Percentiles rank a stretch among this genome's conserved stretches.
Conservation (phyloP, 441 rosid genomes). For the Omphalea diandra region DNA sequence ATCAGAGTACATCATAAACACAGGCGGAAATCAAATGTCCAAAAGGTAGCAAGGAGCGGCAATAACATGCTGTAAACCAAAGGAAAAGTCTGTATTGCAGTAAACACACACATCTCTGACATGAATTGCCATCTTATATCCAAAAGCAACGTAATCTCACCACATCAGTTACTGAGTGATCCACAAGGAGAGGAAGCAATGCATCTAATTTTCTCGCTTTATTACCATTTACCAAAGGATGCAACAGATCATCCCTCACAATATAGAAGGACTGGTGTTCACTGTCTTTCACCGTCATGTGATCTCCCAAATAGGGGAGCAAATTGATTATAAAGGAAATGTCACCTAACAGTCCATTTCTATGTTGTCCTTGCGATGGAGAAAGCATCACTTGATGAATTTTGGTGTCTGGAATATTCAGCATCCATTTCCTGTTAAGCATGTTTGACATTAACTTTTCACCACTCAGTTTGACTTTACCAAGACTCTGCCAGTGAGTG, state of each 20-base stretch:
- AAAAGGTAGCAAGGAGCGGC: neutral
- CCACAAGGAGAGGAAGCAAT: conserved; percentile 61
- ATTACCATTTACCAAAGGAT: conserved; percentile 89
- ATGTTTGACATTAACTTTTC: conserved; percentile 41
- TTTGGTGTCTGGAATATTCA: conserved; percentile 49
- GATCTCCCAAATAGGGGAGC: conserved; percentile 44
- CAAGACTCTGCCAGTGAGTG: conserved; percentile 31
- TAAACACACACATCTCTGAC: conserved; percentile 9
- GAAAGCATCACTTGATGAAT: conserved; percentile 52
- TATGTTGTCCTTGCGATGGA: conserved; percentile 20
- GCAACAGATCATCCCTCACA: conserved; percentile 86
- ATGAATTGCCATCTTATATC: neutral
- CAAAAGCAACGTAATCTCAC: conserved; percentile 43
- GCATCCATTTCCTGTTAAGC: conserved; percentile 70
- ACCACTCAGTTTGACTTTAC: conserved; percentile 29
- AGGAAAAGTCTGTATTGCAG: neutral
- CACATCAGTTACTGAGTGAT: conserved; percentile 72
- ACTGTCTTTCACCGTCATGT: conserved; percentile 27
- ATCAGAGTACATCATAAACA: neutral
- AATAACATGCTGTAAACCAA: neutral
- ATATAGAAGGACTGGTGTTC: conserved; percentile 54
- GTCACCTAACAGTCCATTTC: conserved; percentile 24
- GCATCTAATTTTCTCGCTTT: conserved; percentile 92
- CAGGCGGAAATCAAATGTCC: neutral
- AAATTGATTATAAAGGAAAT: conserved; percentile 41